Conservation (phyloP, 2,329 filamentous ascomycete species). For the Tolypocladium guangdongense region DNA sequence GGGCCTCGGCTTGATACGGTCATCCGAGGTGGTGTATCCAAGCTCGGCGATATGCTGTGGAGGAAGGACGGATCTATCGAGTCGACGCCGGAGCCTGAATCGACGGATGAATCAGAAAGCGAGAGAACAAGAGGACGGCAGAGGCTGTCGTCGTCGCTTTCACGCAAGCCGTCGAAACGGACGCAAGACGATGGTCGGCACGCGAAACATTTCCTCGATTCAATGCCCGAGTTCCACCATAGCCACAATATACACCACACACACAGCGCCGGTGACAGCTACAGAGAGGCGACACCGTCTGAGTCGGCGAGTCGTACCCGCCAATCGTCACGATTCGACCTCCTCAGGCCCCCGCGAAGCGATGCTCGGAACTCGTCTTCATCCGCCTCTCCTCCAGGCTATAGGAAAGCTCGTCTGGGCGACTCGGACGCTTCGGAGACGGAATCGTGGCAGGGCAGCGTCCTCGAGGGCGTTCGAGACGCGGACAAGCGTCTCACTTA, state of each 20-base stretch:
- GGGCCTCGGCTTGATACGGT: conserved; percentile 63
- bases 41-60: conserved; percentile 46
- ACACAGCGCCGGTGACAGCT: conserved; percentile 5
- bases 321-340: conserved; percentile 34
- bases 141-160: conserved; percentile 23
- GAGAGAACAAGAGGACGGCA: conserved; percentile 29
- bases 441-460: conserved; percentile 22
- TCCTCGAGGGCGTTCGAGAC: conserved; percentile 17
- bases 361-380: conserved; percentile 33
- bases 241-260: conserved; percentile 15
- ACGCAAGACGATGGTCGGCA: conserved; percentile 18
- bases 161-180: conserved; percentile 21
- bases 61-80: conserved; percentile 33
- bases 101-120: conserved; percentile 38
- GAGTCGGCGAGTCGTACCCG: conserved; percentile 14
- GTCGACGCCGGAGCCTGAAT: conserved; percentile 25
- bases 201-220: conserved; percentile 36
- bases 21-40: conserved; percentile 48
- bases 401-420: conserved; percentile 6
- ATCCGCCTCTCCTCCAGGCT: conserved; percentile 20
- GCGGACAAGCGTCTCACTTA: conserved; percentile 26
- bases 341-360: conserved; percentile 37
- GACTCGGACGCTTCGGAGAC: conserved; percentile 27
- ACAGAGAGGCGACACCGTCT: conserved; percentile 7
- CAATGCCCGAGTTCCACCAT: conserved; percentile 39